These are phyloP conservation scores for Canavalia ensiformis DNA, from an alignment of 306 rosid genomes.

Conservation along the genomic window DNA sequence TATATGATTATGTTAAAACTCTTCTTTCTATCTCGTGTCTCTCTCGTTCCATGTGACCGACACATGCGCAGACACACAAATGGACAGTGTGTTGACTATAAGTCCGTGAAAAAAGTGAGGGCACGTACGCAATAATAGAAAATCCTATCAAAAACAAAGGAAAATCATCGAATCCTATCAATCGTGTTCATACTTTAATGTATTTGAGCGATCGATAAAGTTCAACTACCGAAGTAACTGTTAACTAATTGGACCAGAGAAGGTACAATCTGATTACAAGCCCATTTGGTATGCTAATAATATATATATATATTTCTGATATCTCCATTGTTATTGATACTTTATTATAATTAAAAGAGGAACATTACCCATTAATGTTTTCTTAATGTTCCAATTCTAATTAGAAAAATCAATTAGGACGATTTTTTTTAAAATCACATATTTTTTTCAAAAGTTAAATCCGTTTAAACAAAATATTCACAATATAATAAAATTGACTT, in stretches of 20 bases:
- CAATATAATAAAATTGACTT: too few relatives aligned
- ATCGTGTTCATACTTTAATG: slow-evolving; percentile 18
- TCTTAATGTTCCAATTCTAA: neutral
- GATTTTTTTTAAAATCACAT: too few relatives aligned
- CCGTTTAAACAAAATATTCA: too few relatives aligned
- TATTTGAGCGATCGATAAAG: slow-evolving; percentile 37
- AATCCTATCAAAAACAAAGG: slow-evolving; percentile 8
- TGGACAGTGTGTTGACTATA: slow-evolving; percentile 35
- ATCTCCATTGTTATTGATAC: neutral
- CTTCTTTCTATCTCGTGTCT: neutral
- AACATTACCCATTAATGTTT: neutral
- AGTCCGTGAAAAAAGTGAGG: slow-evolving; percentile 17
- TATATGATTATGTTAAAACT: neutral
- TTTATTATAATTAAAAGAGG: neutral
- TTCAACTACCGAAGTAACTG: slow-evolving; percentile 59
- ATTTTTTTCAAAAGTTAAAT: too few relatives aligned
- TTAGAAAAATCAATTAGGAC: neutral
- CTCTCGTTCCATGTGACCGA: slow-evolving; percentile 33
- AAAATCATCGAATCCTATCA: slow-evolving; percentile 47
- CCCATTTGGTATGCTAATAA: neutral
- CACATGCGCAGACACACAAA: slow-evolving; percentile 41
- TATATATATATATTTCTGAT: neutral
- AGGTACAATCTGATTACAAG: slow-evolving; percentile 6
- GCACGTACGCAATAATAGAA: slow-evolving; percentile 26
- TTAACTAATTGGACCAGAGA: slow-evolving; percentile 43